Evolutionary conservation across 2,329 filamentous ascomycete genomes (phyloP).

Genomic region (Penicillium sp.): DNA sequence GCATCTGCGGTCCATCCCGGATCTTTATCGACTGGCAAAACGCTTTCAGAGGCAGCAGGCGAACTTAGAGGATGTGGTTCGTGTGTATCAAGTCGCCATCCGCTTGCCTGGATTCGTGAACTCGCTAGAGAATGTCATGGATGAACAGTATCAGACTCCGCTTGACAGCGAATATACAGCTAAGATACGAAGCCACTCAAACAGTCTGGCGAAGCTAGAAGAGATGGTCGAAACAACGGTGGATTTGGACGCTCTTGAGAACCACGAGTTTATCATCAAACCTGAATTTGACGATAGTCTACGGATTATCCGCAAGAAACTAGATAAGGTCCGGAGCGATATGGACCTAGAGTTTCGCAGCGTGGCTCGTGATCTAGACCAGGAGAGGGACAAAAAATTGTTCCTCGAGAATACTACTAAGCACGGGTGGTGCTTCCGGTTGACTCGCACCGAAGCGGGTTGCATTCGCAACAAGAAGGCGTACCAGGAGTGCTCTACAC

Average conservation of each 20-base stretch:
- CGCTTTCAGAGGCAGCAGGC: conserved; percentile 92
- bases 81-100: conserved; percentile 93
- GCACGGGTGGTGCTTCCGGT: conserved; percentile 93
- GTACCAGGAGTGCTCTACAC: conserved; percentile 95
- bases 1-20: conserved; percentile 88
- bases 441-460: conserved; percentile 87
- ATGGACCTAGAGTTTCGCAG: conserved; percentile 82
- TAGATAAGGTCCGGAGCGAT: conserved; percentile 80
- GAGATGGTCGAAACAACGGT: conserved; percentile 99
- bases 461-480: conserved; percentile 89
- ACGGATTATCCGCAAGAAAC: conserved; percentile 84
- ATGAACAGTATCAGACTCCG: conserved; percentile 87
- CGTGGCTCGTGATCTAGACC: conserved; percentile 79
- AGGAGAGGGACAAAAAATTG: conserved; percentile 97
- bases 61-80: conserved; percentile 92
- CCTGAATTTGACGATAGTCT: conserved; percentile 93
- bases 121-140: conserved; percentile 91
- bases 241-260: conserved; percentile 91
- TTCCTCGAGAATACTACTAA: conserved; percentile 96
- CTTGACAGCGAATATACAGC: conserved; percentile 86
- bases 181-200: conserved; percentile 76
- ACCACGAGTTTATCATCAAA: conserved; percentile 99
- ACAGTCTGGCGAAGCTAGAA: conserved; percentile 81
- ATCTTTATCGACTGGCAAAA: conserved; percentile 91
- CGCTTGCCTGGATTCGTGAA: conserved; percentile 87